A percentile compares a stretch with the other conserved stretches of the same genome.
Evolutionary conservation across 2,329 filamentous ascomycete genomes (phyloP).

Genomic region (Laburnicola sp.): DNA sequence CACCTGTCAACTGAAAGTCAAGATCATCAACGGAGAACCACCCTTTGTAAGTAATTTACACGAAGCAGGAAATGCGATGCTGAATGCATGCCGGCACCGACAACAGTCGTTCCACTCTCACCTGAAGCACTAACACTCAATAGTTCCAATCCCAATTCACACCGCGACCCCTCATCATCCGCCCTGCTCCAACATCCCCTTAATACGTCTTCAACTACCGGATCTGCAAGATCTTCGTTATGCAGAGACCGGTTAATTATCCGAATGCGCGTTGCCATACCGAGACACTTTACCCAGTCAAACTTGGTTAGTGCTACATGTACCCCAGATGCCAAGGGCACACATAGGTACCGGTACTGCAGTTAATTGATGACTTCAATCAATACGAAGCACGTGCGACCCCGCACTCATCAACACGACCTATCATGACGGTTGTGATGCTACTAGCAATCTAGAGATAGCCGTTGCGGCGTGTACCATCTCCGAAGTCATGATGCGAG

Average conservation of each 20-base stretch:
- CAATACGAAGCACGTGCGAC: conserved; percentile 13
- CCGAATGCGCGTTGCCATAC: conserved; percentile 14
- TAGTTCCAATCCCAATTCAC: not conserved
- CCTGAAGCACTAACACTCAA: not conserved
- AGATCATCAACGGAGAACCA: too few species aligned
- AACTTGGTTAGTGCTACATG: conserved; percentile 12
- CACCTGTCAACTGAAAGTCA: too few species aligned
- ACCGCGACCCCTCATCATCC: not conserved
- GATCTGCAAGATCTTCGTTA: conserved; percentile 2
- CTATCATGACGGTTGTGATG: conserved; percentile 11
- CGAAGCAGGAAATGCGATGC: not conserved
- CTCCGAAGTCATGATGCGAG: not conserved
- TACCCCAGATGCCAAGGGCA: conserved; percentile 15
- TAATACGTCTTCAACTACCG: conserved; percentile 24
- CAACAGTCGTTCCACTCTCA: conserved; percentile 1
- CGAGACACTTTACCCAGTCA: conserved; percentile 18
- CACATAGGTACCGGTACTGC: not conserved
- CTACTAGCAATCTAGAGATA: conserved; percentile 10
- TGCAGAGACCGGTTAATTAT: conserved; percentile 25
- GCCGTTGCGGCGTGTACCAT: not conserved
- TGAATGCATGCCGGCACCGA: not conserved
- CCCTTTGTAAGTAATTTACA: too few species aligned
- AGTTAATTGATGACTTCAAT: conserved; percentile 8
- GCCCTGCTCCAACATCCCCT: conserved; percentile 19
- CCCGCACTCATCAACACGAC: conserved; percentile 6